Conservation (phyloP, 805 yeast species). For the Jamesozyma jinghongensis region DNA sequence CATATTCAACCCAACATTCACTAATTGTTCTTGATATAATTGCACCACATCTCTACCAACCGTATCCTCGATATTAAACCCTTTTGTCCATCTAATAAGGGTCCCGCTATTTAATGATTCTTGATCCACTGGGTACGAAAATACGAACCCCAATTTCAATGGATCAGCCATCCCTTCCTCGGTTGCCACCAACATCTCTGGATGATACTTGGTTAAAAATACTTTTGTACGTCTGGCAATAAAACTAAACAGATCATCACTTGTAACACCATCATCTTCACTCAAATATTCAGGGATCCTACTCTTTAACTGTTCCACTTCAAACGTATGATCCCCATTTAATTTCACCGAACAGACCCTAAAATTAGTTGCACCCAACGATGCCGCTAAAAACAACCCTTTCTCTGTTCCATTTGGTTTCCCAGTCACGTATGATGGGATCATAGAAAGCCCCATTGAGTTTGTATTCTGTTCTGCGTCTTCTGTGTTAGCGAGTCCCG, state of each 20-base stretch:
- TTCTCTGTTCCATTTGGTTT: constrained; percentile 80
- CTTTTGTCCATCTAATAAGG: constrained; percentile 93
- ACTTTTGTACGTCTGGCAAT: constrained; percentile 60
- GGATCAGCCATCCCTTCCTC: constrained; percentile 9
- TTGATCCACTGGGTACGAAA: constrained; percentile 88
- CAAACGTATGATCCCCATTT: constrained; percentile 71
- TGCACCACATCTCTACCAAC: constrained; percentile 77
- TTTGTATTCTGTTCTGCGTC: constrained; percentile 26
- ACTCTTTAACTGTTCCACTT: constrained; percentile 63
- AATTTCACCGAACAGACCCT: constrained; percentile 83
- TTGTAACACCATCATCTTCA: constrained; percentile 42
- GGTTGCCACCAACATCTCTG: constrained; percentile 31
- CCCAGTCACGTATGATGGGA: constrained; percentile 80
- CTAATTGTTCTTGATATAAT: constrained; percentile 60
- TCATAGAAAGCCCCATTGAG: constrained; percentile 65
- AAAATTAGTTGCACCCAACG: constrained; percentile 93
- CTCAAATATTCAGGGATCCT: constrained; percentile 73
- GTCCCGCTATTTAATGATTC: constrained; percentile 70
- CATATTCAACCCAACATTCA: constrained; percentile 44
- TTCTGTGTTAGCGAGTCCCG: constrained; percentile 35
- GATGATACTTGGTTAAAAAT: constrained; percentile 62
- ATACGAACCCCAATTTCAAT: constrained; percentile 84
- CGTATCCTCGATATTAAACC: constrained; percentile 77
- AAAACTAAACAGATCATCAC: constrained; percentile 61
- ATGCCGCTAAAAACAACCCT: constrained; percentile 83